Base-by-base conservation (phyloP, 495 filamentous ascomycete genomes). In the Lophiotrema nucula region DNA sequence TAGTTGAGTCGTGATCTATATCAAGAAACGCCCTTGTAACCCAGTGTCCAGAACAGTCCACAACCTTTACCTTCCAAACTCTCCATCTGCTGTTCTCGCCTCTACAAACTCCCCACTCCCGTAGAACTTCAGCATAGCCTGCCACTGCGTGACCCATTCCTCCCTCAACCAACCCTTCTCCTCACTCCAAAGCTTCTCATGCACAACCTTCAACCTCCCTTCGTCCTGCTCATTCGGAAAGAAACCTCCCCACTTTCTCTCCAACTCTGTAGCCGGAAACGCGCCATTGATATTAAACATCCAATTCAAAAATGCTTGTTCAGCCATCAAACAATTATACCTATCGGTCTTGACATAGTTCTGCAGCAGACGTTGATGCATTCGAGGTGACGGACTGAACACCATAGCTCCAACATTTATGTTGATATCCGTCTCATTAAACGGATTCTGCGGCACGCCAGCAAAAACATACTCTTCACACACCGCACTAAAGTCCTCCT, bases 391-490 rank as follows among this genome's bases (percentile, higher is more conserved):
- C 4, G 53, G 53, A 4, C 19, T 2, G 27, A 57, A 47, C 2
- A 57, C 45, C 37, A 49, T 49, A 45, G 13, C 18, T 23, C 53
- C 53, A n/a, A 47, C 53, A 41, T 57, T 57, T n/a, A 57, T 57
- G 18, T 49, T 45, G n/a, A 37, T 15, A 19, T 49, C 25, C 21
- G 42, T 57, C 4, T 35, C 42, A 15, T 27, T 49, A 21, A 38
- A 37, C 19, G 47, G 47, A 25, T 38, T 23, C 47, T 51, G 47
- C 47, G 47, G 47, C 8, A 49, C 53, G 53, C 53, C 53, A 8
- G 45, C 33, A 28, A 57, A 57, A 22, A 49, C 45, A 28, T 47
- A 57, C 2, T 19, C 21, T 39, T 57, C 53, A 28, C 53, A 57
- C n/a, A 57, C 31, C 44, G 6, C 13, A 4, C 15, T 25, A 4